Evolutionary conservation across 352 stramenopile genomes (phyloP), one percentile per base, ranked within the genome.

Genomic region (Phytophthora meadii): DNA sequence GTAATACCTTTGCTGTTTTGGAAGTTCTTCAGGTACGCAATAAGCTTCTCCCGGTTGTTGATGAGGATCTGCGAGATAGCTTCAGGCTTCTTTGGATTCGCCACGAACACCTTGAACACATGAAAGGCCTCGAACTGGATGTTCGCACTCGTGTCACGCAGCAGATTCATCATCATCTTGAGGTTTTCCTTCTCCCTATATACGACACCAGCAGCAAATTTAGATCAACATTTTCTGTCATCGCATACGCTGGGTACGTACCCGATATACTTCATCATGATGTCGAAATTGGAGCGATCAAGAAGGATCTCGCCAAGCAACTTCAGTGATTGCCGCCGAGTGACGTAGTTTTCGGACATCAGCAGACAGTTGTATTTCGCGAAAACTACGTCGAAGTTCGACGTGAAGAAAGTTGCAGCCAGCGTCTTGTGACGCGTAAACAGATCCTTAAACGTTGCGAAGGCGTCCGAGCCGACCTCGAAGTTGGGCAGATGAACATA

Each of bases 71-170:
- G 94, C 15, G 86, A 87, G 49, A 99, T 98, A 27, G 97, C 84
- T 48, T 94, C 87, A 28, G 97, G 94, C 68, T 99, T 99, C 60
- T 97, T 95, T 7, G 98, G 98, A 87, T 99, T 99, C n/a, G 97
- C 97, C 5, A 99, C 98, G 80, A 99, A 99, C 25, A 99, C 97
- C 79, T 99, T 99, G 81, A 99, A 99, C 14, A 99, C 97, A 73
- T 99, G 97, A 73, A 99, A 99, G 17, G 97, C 96, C 72, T 99
- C 98, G 39, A 99, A 96, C 61, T 98, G 98, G 61, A 99, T 99
- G 76, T 98, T 97, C 6, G 93, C 85, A n/a, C 87, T 98, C 41
- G 94, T 98, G 70, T 99, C 92, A 30, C 97, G 88, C n/a, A 99
- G 77, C 42, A 99, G 74, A 54, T 97, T 98, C 94, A 99, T 98